Evolutionary conservation across 2,329 filamentous ascomycete genomes (phyloP), one percentile per base, ranked within the genome.

Genomic region (Aspergillus aculeatinus): DNA sequence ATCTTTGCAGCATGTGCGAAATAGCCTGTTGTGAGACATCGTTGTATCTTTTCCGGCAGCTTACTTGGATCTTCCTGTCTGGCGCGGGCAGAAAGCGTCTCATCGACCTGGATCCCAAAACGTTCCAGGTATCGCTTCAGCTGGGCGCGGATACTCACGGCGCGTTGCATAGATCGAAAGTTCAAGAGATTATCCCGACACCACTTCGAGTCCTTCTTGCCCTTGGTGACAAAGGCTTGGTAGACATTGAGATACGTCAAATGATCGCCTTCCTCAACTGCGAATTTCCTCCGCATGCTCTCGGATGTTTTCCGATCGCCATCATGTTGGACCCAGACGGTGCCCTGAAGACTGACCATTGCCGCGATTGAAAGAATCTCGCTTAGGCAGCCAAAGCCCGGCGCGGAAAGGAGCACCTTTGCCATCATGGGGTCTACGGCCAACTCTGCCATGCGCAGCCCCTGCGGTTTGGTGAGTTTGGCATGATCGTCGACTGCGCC

Each of bases 381-480:
- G 71, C 86, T 89, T 12, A 96, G 78, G 67, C 93, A 97, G 42
- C 83, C 83, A 76, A 96, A 96, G 0, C 83, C 81, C 4, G 86
- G 79, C 0, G 93, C 90, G 19, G 88, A 86, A 9, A 98, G 85
- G 4, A 97, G 81, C 0, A 90, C 91, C 77, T 94, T 96, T 6
- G 89, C 91, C 85, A 97, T 95, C 92, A 97, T 97, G 0, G 95
- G 95, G 67, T 96, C 92, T 7, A 98, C 86, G 0, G 93, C 90
- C 48, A 99, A 81, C 74, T 98, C 94, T 0, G 95, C 94, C 92
- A 98, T 97, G 48, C 91, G 85, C 61, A 86, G 82, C 0, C 95
- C 95, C n/a, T 97, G 80, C 0, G 95, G 93, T 66, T 86, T 88
- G 2, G 94, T 97, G 29, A 99, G 85, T 72, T 94, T 96, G 14